Conservation (phyloP, 2,329 filamentous ascomycete species). For the Mycosphaerelloides madeirae region DNA sequence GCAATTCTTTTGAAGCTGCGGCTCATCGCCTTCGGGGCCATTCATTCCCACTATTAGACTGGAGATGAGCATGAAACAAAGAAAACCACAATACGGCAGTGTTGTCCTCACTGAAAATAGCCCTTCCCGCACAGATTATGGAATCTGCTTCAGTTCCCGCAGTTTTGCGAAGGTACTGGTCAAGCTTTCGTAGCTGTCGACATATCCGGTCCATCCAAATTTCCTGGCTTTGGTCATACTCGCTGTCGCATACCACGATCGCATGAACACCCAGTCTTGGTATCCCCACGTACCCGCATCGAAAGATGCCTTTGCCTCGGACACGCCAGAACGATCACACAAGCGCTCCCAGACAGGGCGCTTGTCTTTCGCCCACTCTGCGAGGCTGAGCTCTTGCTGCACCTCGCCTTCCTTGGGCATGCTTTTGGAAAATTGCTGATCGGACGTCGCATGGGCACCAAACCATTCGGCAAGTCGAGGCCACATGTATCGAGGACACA, state of each 20-base stretch:
- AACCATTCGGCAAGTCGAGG: constrained; percentile 37
- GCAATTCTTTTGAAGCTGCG: constrained; percentile 15
- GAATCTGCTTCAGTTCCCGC: constrained; percentile 34
- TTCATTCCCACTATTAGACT: constrained; percentile 7
- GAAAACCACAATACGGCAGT: no score
- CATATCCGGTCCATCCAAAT: constrained; percentile 41
- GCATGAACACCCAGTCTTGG: constrained; percentile 40
- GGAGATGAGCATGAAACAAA: no score
- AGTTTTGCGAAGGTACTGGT: constrained; percentile 34
- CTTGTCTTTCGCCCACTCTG: constrained; percentile 38
- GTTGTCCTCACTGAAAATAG: no score
- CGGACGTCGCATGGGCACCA: constrained; percentile 22
- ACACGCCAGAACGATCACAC: constrained; percentile 33
- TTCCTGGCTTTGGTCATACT: constrained; percentile 46
- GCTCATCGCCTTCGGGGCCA: constrained; percentile 9
- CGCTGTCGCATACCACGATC: constrained; percentile 39
- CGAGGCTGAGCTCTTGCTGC: constrained; percentile 39
- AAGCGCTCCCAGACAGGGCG: constrained; percentile 39
- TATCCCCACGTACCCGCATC: constrained; percentile 45
- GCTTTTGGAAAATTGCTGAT: constrained; percentile 11
- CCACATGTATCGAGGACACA: constrained; percentile 40
- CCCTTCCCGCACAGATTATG: no score
- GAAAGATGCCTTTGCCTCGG: constrained; percentile 33
- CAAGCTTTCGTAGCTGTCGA: constrained; percentile 38
- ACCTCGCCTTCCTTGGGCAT: constrained; percentile 29